phyloP scores from a whole-genome alignment of 352 stramenopile genomes.

The Nothophytophthora sp. region DNA sequence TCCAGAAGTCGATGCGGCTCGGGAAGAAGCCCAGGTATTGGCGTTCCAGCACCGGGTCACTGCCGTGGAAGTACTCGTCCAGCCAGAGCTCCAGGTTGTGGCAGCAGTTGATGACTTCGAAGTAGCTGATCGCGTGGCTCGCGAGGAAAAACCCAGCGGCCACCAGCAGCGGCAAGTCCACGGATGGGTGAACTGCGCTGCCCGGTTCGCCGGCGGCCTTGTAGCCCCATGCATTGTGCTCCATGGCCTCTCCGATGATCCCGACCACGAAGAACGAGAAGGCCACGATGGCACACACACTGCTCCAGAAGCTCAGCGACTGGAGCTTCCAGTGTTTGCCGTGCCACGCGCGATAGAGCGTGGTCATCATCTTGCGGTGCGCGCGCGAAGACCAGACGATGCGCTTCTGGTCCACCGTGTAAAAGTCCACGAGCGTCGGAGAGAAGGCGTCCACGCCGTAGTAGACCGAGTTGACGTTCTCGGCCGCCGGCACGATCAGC shows the following conservation, averaged over 20 bases:
- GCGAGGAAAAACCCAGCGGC: conserved; percentile 58
- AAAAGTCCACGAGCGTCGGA: conserved; percentile 85
- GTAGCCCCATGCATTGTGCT: conserved; percentile 38
- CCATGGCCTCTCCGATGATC: conserved; percentile 56
- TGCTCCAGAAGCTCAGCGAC: conserved; percentile 79
- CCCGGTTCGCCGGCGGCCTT: conserved; percentile 16
- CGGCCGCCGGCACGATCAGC: conserved; percentile 71
- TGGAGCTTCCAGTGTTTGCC: conserved; percentile 64
- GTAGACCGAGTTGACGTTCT: conserved; percentile 84
- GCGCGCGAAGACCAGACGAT: conserved; percentile 87
- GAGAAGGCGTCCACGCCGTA: conserved; percentile 88
- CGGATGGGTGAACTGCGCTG: conserved; percentile 32
- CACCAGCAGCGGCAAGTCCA: conserved; percentile 67
- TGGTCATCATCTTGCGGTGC: conserved; percentile 91
- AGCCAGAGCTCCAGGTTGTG: conserved; percentile 89
- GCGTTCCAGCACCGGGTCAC: conserved; percentile 61
- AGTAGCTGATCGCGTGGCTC: conserved; percentile 70
- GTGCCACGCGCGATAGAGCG: conserved; percentile 77
- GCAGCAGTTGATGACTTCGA: conserved; percentile 89
- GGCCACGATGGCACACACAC: conserved; percentile 50
- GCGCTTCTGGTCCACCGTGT: conserved; percentile 83
- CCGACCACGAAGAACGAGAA: conserved; percentile 66
- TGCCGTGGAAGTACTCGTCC: conserved; percentile 83
- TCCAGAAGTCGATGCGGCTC: conserved; percentile 86
- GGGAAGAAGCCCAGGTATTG: conserved; percentile 80